These are phyloP conservation scores for Cyclotella distinguenda DNA, from an alignment of 108 stramenopile species.

Conservation along the genomic window DNA sequence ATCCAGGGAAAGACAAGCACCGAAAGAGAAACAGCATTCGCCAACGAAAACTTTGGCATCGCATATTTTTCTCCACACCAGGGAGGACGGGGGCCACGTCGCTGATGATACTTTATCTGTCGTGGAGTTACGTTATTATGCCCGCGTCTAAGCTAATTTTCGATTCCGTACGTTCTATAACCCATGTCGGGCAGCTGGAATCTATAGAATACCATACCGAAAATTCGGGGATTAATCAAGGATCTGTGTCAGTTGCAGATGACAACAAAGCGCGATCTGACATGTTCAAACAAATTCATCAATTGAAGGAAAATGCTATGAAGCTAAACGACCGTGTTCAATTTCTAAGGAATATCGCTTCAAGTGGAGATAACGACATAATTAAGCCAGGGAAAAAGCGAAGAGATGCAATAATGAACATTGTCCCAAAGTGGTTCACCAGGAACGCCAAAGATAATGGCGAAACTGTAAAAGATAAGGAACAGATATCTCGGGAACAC, in stretches of 20 bases:
- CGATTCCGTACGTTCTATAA: constrained; percentile 16
- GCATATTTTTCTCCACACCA: constrained; percentile 57
- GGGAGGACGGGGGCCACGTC: constrained; percentile 22
- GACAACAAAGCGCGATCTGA: constrained; percentile 23
- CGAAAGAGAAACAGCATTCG: constrained; percentile 42
- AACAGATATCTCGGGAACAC: not conserved
- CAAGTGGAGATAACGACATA: not conserved
- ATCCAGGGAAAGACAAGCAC: constrained; percentile 70
- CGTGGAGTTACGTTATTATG: constrained; percentile 27
- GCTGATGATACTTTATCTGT: constrained; percentile 22
- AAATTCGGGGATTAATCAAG: constrained; percentile 3
- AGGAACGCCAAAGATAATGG: constrained; percentile 14
- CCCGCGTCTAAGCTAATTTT: constrained; percentile 17
- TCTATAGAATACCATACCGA: not conserved
- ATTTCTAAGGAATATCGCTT: constrained; percentile 15
- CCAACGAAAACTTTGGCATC: constrained; percentile 59
- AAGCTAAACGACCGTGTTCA: constrained; percentile 29
- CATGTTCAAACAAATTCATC: constrained; percentile 24
- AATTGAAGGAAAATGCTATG: constrained; percentile 37
- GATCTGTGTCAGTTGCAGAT: constrained; percentile 18
- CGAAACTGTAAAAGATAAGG: not conserved
- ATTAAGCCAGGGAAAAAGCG: constrained; percentile 20
- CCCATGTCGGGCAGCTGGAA: not conserved
- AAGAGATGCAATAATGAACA: constrained; percentile 21
- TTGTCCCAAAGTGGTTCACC: constrained; percentile 42